Evolutionary conservation across 2,329 filamentous ascomycete genomes (phyloP).

Genomic region (Trichoderma brevicompactum): DNA sequence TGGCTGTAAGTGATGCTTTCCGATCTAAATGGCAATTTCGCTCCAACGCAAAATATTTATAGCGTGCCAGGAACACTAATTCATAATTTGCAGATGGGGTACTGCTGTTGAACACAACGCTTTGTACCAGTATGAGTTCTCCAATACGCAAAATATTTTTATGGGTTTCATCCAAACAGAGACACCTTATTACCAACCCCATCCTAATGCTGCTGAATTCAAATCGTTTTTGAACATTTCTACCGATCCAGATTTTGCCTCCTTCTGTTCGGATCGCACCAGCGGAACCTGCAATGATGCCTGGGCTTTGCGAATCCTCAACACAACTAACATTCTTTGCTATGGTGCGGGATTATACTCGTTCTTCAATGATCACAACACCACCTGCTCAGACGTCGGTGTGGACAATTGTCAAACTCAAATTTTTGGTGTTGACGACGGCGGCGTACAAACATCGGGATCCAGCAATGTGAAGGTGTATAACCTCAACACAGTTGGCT

Average conservation of each 20-base stretch:
- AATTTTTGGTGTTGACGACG: slow-evolving; percentile 19
- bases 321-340: slow-evolving; percentile 34
- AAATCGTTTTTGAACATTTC: slow-evolving; percentile 25
- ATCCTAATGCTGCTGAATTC: slow-evolving; percentile 29
- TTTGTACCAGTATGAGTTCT: slow-evolving; percentile 55
- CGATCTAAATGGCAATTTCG: too few species aligned
- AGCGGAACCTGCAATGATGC: slow-evolving; percentile 32
- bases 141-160: slow-evolving; percentile 51
- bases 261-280: slow-evolving; percentile 20
- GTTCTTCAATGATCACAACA: slow-evolving; percentile 34
- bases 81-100: slow-evolving; percentile 27
- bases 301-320: slow-evolving; percentile 36
- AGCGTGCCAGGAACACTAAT: not conserved
- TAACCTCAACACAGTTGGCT: slow-evolving; percentile 30
- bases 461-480: slow-evolving; percentile 30
- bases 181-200: slow-evolving; percentile 34
- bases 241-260: slow-evolving; percentile 28
- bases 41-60: too few species aligned
- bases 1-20: not conserved
- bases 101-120: slow-evolving; percentile 38
- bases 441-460: not conserved
- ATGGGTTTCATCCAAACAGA: slow-evolving; percentile 54
- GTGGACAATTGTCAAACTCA: slow-evolving; percentile 33
- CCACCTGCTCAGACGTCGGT: slow-evolving; percentile 33
- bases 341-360: slow-evolving; percentile 37